Base-by-base conservation (phyloP, 1,284 basidiomycete species). In the Inonotus obliquus region DNA sequence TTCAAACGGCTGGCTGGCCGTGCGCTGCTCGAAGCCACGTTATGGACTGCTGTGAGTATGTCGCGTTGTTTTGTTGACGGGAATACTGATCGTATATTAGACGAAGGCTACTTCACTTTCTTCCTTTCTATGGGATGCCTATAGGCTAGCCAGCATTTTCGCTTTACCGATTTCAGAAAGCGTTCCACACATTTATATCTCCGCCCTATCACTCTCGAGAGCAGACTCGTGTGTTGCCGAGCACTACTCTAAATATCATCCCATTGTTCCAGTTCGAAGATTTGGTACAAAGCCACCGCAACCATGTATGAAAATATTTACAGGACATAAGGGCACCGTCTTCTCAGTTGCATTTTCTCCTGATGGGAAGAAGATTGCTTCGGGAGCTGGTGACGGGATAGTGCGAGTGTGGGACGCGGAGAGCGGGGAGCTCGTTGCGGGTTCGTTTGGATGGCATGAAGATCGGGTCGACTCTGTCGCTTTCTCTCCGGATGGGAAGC, bases 391-490 rank as follows among this genome's bases (percentile, higher is more conserved):
- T n/a, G n/a, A n/a, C n/a, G n/a, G n/a, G n/a, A n/a, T n/a, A n/a
- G n/a, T n/a, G n/a, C n/a, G n/a, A n/a, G 37, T 66, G 2, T 66
- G 66, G 66, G 61, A 66, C 61, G 51, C 48, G 2, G 32, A 27
- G 25, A 64, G 49, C n/a, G 64, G 61, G 4, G 19, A 59, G 14
- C 11, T 47, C 9, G 53, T 63, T n/a, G 19, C 19, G n/a, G n/a
- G n/a, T n/a, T n/a, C n/a, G n/a, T n/a, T n/a, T n/a, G n/a, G n/a
- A n/a, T n/a, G n/a, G n/a, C n/a, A n/a, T n/a, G n/a, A n/a, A n/a
- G n/a, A n/a, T n/a, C n/a, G n/a, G n/a, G n/a, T n/a, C n/a, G n/a
- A 48, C 85, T 94, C 63, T 70, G 91, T 75, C 41, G 17, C 55
- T 51, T 27, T 10, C 7, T 61, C 2, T 51, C 7, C 23, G 6